Conservation (phyloP, 2,329 filamentous ascomycete species). For the Fonsecaea pedrosoi region DNA sequence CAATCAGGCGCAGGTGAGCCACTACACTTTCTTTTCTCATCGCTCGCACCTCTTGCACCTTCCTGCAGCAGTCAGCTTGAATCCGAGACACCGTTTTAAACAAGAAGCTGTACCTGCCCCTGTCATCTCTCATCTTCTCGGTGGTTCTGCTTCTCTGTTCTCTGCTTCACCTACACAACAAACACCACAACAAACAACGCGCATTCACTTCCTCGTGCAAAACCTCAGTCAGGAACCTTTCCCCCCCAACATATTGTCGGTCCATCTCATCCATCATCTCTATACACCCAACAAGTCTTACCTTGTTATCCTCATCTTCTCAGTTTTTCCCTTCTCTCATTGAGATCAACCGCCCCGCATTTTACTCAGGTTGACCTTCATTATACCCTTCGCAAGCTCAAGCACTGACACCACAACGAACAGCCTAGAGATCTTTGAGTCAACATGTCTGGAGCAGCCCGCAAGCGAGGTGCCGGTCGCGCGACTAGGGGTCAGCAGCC, state of each 20-base stretch:
- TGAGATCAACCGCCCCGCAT: neutral
- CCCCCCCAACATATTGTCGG: neutral
- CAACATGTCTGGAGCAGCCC: conserved; percentile 38
- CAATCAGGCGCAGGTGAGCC: neutral
- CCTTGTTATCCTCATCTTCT: neutral
- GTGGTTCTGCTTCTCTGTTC: conserved; percentile 5
- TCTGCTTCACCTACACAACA: conserved; percentile 13
- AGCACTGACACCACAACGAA: conserved; percentile 16
- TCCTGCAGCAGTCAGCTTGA: neutral
- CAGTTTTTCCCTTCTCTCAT: neutral
- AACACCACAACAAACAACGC: conserved; percentile 13
- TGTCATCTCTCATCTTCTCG: neutral
- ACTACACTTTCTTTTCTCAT: neutral
- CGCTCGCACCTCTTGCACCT: neutral
- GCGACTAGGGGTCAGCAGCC: conserved; percentile 43
- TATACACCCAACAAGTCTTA: neutral
- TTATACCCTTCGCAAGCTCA: conserved; percentile 5
- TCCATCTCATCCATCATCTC: neutral
- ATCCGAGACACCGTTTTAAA: neutral
- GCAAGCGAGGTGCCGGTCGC: conserved; percentile 37
- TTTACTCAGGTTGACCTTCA: neutral
- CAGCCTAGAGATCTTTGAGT: conserved; percentile 10
- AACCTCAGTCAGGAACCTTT: neutral
- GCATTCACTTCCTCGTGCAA: neutral
- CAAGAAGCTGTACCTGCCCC: neutral